Conservation (phyloP, 805 yeast species). For the Pichia nanzhaoensis region DNA sequence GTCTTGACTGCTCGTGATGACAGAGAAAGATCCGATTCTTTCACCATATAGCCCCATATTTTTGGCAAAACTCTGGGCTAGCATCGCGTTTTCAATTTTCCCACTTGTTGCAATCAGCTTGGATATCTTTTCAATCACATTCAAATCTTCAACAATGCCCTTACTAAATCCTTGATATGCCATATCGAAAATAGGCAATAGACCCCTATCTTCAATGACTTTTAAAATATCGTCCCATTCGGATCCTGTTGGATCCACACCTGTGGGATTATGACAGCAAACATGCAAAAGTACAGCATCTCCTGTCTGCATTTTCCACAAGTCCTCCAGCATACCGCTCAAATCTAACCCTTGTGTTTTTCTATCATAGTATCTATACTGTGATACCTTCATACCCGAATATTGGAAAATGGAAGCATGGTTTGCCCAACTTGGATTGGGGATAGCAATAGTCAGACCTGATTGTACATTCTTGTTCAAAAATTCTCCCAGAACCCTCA, state of each 20-base stretch:
- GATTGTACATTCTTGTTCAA: slow-evolving; percentile 47
- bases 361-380: slow-evolving; percentile 67
- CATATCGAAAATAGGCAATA: slow-evolving; percentile 82
- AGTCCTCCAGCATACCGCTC: slow-evolving; percentile 54
- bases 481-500: slow-evolving; percentile 79
- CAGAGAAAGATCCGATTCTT: slow-evolving; percentile 78
- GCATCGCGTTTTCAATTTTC: slow-evolving; percentile 44
- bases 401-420: slow-evolving; percentile 74
- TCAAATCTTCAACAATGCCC: slow-evolving; percentile 70
- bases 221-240: slow-evolving; percentile 77
- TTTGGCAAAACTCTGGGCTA: slow-evolving; percentile 91
- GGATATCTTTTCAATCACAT: slow-evolving; percentile 37
- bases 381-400: slow-evolving; percentile 58
- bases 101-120: slow-evolving; percentile 38
- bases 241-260: slow-evolving; percentile 77
- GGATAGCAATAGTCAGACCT: slow-evolving; percentile 50
- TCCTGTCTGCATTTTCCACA: slow-evolving; percentile 48
- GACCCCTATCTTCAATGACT: slow-evolving; percentile 47
- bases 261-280: slow-evolving; percentile 97
- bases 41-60: slow-evolving; percentile 96
- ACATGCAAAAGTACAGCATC: slow-evolving; percentile 78
- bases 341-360: slow-evolving; percentile 56
- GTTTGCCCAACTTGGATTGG: slow-evolving; percentile 94
- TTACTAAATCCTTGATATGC: slow-evolving; percentile 96
- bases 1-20: slow-evolving; percentile 50